A percentile compares a stretch with the other conserved stretches of the same genome.
phyloP scores from a whole-genome alignment of 192 early-diverging fungal genomes.

The Spizellomyces sp. region DNA sequence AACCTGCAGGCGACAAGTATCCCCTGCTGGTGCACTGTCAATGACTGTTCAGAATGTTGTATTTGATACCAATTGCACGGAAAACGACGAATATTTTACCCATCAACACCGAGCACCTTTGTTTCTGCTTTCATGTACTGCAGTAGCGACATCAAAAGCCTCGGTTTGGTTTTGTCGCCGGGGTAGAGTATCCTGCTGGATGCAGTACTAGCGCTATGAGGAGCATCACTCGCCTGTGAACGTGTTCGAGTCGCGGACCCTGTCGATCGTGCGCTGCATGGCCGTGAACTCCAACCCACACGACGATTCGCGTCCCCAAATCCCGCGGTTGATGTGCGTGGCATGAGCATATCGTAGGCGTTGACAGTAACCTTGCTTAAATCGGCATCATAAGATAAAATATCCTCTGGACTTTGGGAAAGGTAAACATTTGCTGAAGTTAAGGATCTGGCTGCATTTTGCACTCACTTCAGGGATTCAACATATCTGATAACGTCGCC shows the following conservation, averaged over 20 bases:
- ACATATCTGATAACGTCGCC: too few species aligned
- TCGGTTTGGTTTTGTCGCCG: slow-evolving; percentile 38
- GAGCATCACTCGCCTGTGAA: neutral
- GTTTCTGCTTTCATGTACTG: slow-evolving; percentile 30
- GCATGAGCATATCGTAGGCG: slow-evolving; percentile 20
- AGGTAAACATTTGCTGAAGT: too few species aligned
- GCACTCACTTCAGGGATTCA: too few species aligned
- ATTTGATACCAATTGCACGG: neutral
- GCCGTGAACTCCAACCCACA: slow-evolving; percentile 22
- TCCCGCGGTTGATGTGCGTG: slow-evolving; percentile 7
- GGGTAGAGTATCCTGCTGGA: slow-evolving; percentile 28
- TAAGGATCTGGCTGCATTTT: too few species aligned
- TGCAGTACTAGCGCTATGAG: neutral
- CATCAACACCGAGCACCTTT: slow-evolving; percentile 26
- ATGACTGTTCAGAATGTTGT: neutral
- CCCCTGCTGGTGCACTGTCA: slow-evolving; percentile 23
- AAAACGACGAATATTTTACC: slow-evolving; percentile 12
- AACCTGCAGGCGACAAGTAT: slow-evolving; percentile 46
- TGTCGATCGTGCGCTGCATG: slow-evolving; percentile 14
- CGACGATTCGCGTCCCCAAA: neutral
- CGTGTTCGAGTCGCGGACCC: neutral
- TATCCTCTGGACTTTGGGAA: neutral
- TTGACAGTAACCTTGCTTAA: slow-evolving; percentile 20
- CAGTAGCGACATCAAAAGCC: slow-evolving; percentile 27
- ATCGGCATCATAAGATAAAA: slow-evolving; percentile 18